phyloP scores from a whole-genome alignment of 2,329 filamentous ascomycete genomes.

The Zopfia rhizophila region DNA sequence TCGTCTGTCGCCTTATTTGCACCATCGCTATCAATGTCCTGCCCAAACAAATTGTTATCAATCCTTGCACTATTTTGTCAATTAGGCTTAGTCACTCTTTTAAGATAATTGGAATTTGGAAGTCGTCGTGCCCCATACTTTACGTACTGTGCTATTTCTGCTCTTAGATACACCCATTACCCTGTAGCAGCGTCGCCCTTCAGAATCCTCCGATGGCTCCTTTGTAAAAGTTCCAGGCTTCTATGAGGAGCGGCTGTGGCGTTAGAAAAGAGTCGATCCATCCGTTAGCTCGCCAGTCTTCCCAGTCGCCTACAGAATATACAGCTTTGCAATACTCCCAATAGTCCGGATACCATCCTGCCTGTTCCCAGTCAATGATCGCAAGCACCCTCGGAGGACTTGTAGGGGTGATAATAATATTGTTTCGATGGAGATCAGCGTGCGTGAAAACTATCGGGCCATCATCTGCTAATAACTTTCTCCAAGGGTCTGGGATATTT shows the following conservation, averaged over 20 bases:
- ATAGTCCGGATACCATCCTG: conserved; percentile 50
- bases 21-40: no score
- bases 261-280: conserved; percentile 21
- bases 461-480: conserved; percentile 37
- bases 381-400: conserved; percentile 31
- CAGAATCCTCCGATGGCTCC: conserved; percentile 4
- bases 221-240: conserved; percentile 17
- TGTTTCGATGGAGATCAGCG: conserved; percentile 45
- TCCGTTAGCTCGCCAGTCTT: conserved; percentile 20
- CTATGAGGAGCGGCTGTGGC: conserved; percentile 10
- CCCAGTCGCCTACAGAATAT: conserved; percentile 17
- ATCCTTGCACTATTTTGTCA: no score
- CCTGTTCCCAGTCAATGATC: conserved; percentile 50
- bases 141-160: background rate
- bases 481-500: conserved; percentile 32
- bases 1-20: no score
- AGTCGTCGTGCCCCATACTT: no score
- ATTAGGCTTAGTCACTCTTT: no score
- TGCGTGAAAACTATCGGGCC: conserved; percentile 46
- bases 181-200: background rate
- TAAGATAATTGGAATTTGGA: no score
- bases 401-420: conserved; percentile 43
- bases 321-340: conserved; percentile 49
- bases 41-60: no score
- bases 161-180: background rate